Base-by-base conservation (phyloP, 164 flowering plant species). In the Magnolia sinica region DNA sequence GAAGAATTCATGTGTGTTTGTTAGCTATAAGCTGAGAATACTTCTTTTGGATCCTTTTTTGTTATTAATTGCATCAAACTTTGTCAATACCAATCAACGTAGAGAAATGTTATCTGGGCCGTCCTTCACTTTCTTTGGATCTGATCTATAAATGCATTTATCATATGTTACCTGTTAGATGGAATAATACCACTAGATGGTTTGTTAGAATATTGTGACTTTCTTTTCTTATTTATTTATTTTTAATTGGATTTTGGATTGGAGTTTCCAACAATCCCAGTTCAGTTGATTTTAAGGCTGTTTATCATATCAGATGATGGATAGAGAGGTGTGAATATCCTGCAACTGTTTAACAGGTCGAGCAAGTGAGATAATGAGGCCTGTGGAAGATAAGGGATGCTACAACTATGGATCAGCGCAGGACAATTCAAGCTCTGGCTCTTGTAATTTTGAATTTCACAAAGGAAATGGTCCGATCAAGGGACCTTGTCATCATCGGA, bases 381-480 rank as follows among this genome's bases (percentile, higher is more conserved):
- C 91, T 73, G 71, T 82, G 7, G 94, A 91, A 80, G 92, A 88
- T 65, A 91, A 93, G 79, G 86, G 87, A 11, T 87, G 88, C 74
- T 85, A 76, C 72, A 86, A 78, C 72, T 68, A 85, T 73, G 89
- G 87, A 51, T 72, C 85, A 29, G 49, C 82, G 2, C 80, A 82
- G 61, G 92, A 87, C 70, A 84, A 78, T 49, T 76, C 89, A 37
- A 83, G 73, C 18, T 78, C 78, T 50, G 83, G 80, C 76, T 78
- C 78, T 6, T 72, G 81, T 69, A 82, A 74, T 72, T 92, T 91
- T 66, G 96, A 95, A 88, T 92, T 91, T 81, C 94, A 87, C 51
- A 89, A 87, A 81, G 89, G 86, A 50, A 89, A 84, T 76, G 87
- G 84, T 11, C 50, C 70, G 22, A 85, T 73, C 65, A 88, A 68